Evolutionary conservation across 1,284 basidiomycete species (phyloP).

Genomic region (Apiotrichum brassicae): DNA sequence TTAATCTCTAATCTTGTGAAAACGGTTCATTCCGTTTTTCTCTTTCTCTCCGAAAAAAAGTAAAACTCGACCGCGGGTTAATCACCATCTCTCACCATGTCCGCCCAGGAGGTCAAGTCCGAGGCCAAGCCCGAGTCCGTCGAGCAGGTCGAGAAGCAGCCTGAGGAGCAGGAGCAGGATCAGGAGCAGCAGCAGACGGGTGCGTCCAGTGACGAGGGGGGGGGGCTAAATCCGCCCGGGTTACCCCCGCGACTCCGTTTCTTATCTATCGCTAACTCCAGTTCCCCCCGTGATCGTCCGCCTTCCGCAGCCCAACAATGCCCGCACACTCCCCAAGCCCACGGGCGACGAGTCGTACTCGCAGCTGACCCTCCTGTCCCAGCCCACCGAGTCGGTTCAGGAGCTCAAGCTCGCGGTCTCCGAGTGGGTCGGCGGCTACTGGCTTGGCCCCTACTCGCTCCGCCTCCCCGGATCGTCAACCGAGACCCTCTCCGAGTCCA

Average conservation of each 20-base stretch:
- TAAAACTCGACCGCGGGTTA: too few species aligned
- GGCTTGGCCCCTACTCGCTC: constrained; percentile 48
- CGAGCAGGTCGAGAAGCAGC: constrained; percentile 9
- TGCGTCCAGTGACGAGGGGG: too few species aligned
- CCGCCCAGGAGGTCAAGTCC: constrained; percentile 16
- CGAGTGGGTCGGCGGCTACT: constrained; percentile 48
- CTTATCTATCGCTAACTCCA: not conserved
- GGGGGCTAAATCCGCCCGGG: not conserved
- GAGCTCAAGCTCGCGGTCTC: constrained; percentile 46
- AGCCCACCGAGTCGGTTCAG: constrained; percentile 44
- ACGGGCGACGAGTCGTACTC: constrained; percentile 24
- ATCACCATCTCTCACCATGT: too few species aligned
- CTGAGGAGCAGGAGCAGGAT: constrained; percentile 11
- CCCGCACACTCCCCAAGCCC: constrained; percentile 39
- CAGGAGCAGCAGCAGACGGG: constrained; percentile 10
- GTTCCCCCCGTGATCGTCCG: constrained; percentile 38
- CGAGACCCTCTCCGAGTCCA: too few species aligned
- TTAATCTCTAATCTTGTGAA: too few species aligned
- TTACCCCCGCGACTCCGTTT: not conserved
- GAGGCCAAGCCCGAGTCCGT: constrained; percentile 9
- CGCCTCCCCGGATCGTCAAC: constrained; percentile 27
- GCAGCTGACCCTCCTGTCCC: constrained; percentile 37
- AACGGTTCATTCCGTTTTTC: too few species aligned
- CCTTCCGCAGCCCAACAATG: constrained; percentile 38
- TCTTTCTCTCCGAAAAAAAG: too few species aligned